Evolutionary conservation across 192 early-diverging fungal genomes (phyloP), one percentile per base, ranked within the genome.

Genomic region (Coemansia sp.): DNA sequence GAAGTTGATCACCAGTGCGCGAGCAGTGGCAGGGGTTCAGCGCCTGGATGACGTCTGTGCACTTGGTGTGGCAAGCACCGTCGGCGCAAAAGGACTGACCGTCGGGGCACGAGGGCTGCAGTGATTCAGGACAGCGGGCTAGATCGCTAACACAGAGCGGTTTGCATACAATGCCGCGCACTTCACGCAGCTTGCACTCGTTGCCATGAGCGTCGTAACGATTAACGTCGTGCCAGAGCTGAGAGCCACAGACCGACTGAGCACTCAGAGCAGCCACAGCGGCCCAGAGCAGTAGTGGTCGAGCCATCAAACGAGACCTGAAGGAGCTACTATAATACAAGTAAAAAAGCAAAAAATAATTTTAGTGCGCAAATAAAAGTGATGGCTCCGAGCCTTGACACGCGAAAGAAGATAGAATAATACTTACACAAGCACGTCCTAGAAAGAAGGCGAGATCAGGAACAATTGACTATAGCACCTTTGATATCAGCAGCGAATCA

Each of bases 81-180:
- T 88, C 87, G 4, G 75, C 72, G 43, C 87, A 88, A 32, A 81
- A 75, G 2, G 60, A 38, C 63, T 82, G 61, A 28, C 82, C 84
- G 50, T 46, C 39, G 47, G 80, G 63, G 66, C 86, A 88, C 32
- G 67, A 26, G 72, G 77, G 37, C 19, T 40, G 37, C 7, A 61
- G 13, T 16, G 32, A 17, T 49, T 32, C 37, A 33, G 86, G 86
- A 43, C 86, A 88, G 39, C 71, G 64, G 0, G 58, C 21, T 10
- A 86, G 55, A 37, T 82, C 75, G 52, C 63, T 50, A 8, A 88
- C 87, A 61, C 87, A 88, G 8, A 88, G 35, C 10, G 62, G 57
- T 13, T 84, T 79, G 53, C 87, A 88, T 11, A 75, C 63, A 30
- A 76, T 67, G 16, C 66, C 67, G 14, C 73, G 42, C 52, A 78